Conservation (phyloP, 176 grass and related monocot species). For the Stipa capillata region DNA sequence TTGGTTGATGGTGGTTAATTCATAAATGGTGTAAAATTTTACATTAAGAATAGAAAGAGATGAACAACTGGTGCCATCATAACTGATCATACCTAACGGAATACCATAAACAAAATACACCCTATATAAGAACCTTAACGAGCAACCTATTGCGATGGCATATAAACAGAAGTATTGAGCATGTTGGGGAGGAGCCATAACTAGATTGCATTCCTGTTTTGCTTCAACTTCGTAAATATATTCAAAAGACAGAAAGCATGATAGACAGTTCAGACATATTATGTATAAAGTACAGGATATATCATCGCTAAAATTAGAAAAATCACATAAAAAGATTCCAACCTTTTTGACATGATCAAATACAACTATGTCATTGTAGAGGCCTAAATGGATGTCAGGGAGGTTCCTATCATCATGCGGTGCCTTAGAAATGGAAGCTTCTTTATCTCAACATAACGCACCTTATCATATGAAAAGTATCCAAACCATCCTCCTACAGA, state of each 20-base stretch:
- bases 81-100: neutral
- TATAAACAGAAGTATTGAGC: neutral
- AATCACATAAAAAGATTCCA: neutral
- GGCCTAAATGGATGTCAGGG: slow-evolving; percentile 86
- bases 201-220: neutral
- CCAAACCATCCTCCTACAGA: slow-evolving; percentile 89
- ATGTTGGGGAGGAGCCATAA: neutral
- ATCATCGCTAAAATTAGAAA: neutral
- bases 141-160: neutral
- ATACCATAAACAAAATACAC: neutral
- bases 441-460: slow-evolving; percentile 94
- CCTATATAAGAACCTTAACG: neutral
- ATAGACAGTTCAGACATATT: neutral
- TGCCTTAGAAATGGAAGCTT: slow-evolving; percentile 75
- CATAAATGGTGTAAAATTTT: too few relatives aligned
- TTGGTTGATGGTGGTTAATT: too few relatives aligned
- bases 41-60: too few relatives aligned
- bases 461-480: slow-evolving; percentile 87
- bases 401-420: slow-evolving; percentile 73
- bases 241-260: neutral
- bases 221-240: neutral
- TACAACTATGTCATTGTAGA: slow-evolving; percentile 77
- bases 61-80: neutral
- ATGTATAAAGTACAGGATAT: neutral
- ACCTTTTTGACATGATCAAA: slow-evolving; percentile 96